A percentile compares a stretch with the other conserved stretches of the same genome.
Conservation (phyloP, 2,329 filamentous ascomycete genomes). For the Fusarium tanahbumbuense region DNA sequence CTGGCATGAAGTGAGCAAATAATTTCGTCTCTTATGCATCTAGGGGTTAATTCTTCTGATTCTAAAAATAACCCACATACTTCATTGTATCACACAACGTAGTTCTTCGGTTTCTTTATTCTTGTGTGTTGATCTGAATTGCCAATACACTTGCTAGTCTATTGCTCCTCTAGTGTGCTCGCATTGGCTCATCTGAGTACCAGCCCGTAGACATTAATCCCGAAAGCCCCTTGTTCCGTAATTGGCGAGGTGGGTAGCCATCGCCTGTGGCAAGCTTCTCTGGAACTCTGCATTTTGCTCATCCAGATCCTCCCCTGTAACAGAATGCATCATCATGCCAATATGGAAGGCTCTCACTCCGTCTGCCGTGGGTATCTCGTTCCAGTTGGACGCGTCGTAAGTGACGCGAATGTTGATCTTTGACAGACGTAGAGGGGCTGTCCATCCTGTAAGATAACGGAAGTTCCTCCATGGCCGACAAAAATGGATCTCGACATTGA, state of each 20-base stretch:
- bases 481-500: neutral
- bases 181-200: too few species aligned
- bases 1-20: too few species aligned
- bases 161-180: too few species aligned
- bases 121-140: too few species aligned
- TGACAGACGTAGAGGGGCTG: too few species aligned
- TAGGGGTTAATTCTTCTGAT: too few species aligned
- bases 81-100: too few species aligned
- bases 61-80: too few species aligned
- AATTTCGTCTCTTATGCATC: too few species aligned
- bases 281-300: neutral
- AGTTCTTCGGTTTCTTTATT: too few species aligned
- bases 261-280: neutral
- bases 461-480: neutral
- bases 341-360: neutral
- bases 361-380: neutral
- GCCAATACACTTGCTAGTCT: too few species aligned
- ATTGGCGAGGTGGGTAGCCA: neutral
- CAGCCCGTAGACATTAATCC: rapidly evolving
- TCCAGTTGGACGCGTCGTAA: neutral
- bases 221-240: neutral
- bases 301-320: neutral
- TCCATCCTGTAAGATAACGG: neutral
- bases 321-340: neutral
- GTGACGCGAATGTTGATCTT: neutral